A percentile compares a stretch with the other conserved stretches of the same genome.
These are phyloP conservation scores for Grosmannia clavigera DNA, from an alignment of 2,329 filamentous ascomycete genomes.

Conservation along the genomic window DNA sequence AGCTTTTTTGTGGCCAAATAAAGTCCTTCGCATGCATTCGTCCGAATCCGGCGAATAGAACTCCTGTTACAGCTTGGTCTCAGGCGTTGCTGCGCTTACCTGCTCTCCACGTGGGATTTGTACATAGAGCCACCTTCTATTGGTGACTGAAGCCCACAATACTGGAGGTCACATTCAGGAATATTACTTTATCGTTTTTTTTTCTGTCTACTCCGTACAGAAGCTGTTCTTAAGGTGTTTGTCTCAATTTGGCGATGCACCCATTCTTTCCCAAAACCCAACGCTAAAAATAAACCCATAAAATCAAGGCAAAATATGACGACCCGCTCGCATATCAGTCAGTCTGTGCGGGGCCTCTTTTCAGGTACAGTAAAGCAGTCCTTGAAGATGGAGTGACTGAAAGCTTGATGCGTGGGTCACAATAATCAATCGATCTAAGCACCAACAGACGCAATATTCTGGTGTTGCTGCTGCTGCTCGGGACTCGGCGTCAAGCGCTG, in stretches of 20 bases:
- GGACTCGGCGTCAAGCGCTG: slow-evolving; percentile 35
- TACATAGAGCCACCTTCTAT: too few species aligned
- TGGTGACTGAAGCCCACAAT: too few species aligned
- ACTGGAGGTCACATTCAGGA: too few species aligned
- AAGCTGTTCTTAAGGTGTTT: background rate
- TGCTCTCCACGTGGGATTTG: too few species aligned
- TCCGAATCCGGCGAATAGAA: too few species aligned
- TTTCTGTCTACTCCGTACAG: background rate
- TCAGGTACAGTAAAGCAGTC: background rate
- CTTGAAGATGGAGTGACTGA: background rate
- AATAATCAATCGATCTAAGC: background rate
- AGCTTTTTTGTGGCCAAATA: too few species aligned
- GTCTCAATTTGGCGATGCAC: background rate
- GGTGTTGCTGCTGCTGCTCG: slow-evolving; percentile 24
- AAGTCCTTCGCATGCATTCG: too few species aligned
- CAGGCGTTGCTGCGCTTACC: too few species aligned
- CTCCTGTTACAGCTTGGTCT: too few species aligned
- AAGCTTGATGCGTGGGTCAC: background rate
- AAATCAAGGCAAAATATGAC: background rate
- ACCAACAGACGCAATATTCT: background rate
- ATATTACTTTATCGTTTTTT: too few species aligned
- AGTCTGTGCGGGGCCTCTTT: background rate
- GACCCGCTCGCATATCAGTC: background rate
- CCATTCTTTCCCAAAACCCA: background rate
- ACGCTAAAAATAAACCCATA: background rate